Evolutionary conservation across 352 stramenopile species (phyloP).

Genomic region (Blastocystis sp.): DNA sequence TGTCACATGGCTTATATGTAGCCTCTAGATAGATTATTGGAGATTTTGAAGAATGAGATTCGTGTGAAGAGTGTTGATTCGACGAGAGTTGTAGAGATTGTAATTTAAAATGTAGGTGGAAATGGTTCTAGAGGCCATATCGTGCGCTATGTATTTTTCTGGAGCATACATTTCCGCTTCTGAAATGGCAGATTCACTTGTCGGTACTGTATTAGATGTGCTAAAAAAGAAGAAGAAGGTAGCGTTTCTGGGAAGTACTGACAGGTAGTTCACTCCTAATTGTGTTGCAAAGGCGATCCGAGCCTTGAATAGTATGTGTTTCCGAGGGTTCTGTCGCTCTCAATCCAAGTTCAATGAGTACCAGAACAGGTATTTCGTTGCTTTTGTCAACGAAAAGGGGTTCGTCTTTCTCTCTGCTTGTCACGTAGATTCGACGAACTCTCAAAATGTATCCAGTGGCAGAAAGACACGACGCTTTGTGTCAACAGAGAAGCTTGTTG

Average conservation of each 20-base stretch:
- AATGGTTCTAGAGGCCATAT: background rate
- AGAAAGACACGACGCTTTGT: background rate
- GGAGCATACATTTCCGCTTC: conserved; percentile 6
- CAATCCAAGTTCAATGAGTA: background rate
- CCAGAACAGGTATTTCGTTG: background rate
- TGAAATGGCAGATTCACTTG: background rate
- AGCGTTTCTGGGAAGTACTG: background rate
- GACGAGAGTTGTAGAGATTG: background rate
- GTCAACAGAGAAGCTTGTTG: background rate
- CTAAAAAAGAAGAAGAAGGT: conserved; percentile 23
- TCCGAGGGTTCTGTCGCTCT: background rate
- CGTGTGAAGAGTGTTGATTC: background rate
- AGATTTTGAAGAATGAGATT: background rate
- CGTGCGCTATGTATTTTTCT: conserved; percentile 6
- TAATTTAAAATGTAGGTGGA: background rate
- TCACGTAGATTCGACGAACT: background rate
- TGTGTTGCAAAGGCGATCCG: background rate
- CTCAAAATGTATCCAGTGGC: background rate
- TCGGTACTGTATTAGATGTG: background rate
- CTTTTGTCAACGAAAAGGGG: background rate
- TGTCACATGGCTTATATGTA: background rate
- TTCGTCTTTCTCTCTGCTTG: background rate
- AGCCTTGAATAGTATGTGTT: background rate
- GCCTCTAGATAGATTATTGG: background rate
- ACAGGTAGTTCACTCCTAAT: background rate